Conservation (phyloP, 2,329 filamentous ascomycete species). For the Exophiala phaeomuriformis region DNA sequence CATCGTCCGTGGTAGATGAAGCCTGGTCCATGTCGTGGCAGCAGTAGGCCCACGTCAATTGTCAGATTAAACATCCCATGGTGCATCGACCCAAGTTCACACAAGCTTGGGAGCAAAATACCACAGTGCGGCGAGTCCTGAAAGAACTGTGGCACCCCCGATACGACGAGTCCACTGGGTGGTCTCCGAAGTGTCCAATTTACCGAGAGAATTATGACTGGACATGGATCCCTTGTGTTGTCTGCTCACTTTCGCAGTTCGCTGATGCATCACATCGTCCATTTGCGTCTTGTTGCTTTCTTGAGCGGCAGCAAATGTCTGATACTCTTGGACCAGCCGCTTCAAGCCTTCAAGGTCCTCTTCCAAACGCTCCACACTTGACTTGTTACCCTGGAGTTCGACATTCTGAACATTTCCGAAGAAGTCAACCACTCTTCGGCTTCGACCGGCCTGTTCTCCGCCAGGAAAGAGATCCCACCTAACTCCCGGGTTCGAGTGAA, state of each 20-base stretch:
- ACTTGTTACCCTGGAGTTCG: constrained; percentile 65
- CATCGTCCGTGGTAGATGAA: too few relatives aligned
- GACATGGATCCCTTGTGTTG: constrained; percentile 1
- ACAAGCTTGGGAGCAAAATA: constrained; percentile 26
- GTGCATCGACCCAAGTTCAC: constrained; percentile 4
- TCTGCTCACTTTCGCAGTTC: constrained; percentile 6
- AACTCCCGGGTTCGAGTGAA: constrained; percentile 85
- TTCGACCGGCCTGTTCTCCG: constrained; percentile 67
- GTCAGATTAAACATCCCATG: too few relatives aligned
- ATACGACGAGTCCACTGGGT: constrained; percentile 26
- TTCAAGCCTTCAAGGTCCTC: constrained; percentile 72
- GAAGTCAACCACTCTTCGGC: constrained; percentile 86
- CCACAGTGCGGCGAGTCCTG: constrained; percentile 29
- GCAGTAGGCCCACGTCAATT: not conserved
- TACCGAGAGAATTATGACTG: constrained; percentile 11
- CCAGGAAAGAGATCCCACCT: constrained; percentile 92
- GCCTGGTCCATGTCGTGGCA: not conserved
- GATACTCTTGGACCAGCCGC: constrained; percentile 48
- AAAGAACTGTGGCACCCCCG: constrained; percentile 28
- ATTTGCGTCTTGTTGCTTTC: constrained; percentile 23
- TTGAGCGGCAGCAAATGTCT: constrained; percentile 20
- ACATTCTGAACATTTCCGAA: constrained; percentile 98
- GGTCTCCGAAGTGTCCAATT: constrained; percentile 19
- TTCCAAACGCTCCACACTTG: constrained; percentile 47
- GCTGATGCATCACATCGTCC: constrained; percentile 8